Percentiles rank a stretch among this genome's conserved stretches.
Conservation (phyloP, 2,329 filamentous ascomycete genomes). For the Arthrobotrys sphaeroides region DNA sequence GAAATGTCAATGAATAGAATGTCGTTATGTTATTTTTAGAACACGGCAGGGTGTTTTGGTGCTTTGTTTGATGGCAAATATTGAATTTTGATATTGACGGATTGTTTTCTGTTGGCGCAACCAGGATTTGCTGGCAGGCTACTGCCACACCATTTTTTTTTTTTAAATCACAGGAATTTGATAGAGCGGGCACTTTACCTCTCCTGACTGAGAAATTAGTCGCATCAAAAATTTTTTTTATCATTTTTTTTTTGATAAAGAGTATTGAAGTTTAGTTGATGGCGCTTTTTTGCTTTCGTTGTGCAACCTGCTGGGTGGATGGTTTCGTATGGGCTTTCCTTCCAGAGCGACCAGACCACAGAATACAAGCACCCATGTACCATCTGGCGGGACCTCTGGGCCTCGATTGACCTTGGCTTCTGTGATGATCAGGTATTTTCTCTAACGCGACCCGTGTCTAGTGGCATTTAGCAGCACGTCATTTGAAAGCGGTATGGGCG, state of each 20-base stretch:
- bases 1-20: constrained; percentile 45
- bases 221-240: not conserved
- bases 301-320: constrained; percentile 9
- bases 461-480: constrained; percentile 38
- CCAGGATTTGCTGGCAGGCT: constrained; percentile 10
- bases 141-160: constrained; percentile 24
- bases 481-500: constrained; percentile 43
- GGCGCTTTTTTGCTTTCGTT: constrained; percentile 18
- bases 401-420: constrained; percentile 45
- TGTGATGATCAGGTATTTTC: constrained; percentile 24
- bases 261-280: constrained; percentile 8
- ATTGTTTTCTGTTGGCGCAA: constrained; percentile 11
- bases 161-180: constrained; percentile 21
- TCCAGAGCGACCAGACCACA: constrained; percentile 30
- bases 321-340: constrained; percentile 52
- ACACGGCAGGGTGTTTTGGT: constrained; percentile 10
- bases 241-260: not conserved
- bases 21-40: constrained; percentile 48
- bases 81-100: constrained; percentile 42
- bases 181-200: not conserved
- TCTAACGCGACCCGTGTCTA: constrained; percentile 44
- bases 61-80: constrained; percentile 22
- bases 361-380: constrained; percentile 48
- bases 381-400: constrained; percentile 10
- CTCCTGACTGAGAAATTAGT: constrained; percentile 39